Conservation (phyloP, 805 yeast species). For the Metschnikowia picachoensis region DNA sequence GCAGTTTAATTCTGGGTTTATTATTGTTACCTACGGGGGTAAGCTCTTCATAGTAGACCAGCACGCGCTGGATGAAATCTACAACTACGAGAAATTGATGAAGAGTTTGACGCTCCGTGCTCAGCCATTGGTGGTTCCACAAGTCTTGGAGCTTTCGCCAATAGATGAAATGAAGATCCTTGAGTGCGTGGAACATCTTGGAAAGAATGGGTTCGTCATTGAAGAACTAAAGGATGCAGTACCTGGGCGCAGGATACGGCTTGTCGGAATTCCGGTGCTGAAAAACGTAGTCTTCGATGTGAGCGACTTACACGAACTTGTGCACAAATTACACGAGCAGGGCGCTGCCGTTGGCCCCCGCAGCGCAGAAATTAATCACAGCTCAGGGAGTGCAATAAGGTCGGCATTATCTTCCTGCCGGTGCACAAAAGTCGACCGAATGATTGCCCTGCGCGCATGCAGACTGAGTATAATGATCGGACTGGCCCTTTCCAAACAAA, state of each 20-base stretch:
- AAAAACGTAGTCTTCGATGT: constrained; percentile 63
- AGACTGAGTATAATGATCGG: constrained; percentile 95
- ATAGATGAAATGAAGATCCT: constrained; percentile 73
- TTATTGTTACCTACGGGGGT: constrained; percentile 53
- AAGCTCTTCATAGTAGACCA: constrained; percentile 90
- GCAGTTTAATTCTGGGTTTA: constrained; percentile 93
- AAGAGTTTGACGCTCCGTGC: constrained; percentile 50
- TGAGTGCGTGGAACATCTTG: constrained; percentile 55
- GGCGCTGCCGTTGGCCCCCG: constrained; percentile 3
- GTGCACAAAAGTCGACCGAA: constrained; percentile 74
- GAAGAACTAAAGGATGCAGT: constrained; percentile 46
- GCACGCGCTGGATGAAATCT: constrained; percentile 97
- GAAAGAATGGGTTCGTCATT: constrained; percentile 66
- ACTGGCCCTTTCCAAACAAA: constrained; percentile 48
- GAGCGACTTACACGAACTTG: constrained; percentile 71
- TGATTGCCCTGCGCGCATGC: constrained; percentile 96
- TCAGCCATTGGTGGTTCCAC: constrained; percentile 56
- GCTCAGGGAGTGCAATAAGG: background rate
- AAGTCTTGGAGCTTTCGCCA: constrained; percentile 65
- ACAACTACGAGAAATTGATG: constrained; percentile 74
- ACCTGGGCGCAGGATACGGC: constrained; percentile 54
- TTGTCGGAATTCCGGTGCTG: constrained; percentile 69
- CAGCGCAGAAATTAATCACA: background rate
- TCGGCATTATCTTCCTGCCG: constrained; percentile 20
- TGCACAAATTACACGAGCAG: constrained; percentile 59